Evolutionary conservation across 768 basidiomycete genomes (phyloP).

Genomic region (Naganishia randhawae): DNA sequence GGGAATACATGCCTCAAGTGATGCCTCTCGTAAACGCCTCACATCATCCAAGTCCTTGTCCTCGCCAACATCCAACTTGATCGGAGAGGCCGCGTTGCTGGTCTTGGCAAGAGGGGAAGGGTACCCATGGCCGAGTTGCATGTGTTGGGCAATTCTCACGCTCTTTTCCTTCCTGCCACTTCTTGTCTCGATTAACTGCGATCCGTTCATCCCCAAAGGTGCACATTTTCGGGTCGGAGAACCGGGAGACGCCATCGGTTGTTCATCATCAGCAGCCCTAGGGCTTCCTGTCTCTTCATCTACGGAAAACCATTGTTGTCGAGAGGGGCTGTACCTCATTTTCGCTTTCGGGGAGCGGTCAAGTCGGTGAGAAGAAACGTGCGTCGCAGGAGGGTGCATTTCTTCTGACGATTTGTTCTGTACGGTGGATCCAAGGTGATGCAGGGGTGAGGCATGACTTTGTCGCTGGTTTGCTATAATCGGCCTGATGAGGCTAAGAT

Average conservation of each 20-base stretch:
- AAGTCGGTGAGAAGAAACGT: conserved; percentile 15
- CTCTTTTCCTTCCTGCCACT: not conserved
- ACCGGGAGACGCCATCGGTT: not conserved
- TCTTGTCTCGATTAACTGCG: not conserved
- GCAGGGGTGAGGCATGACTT: not conserved
- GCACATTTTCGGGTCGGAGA: not conserved
- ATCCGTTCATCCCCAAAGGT: conserved; percentile 1
- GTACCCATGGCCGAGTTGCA: not conserved
- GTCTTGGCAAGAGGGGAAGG: conserved; percentile 15
- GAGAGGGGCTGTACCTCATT: conserved; percentile 25
- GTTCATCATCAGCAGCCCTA: not conserved
- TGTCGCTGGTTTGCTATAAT: not conserved
- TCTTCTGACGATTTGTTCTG: not conserved
- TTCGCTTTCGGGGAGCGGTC: conserved; percentile 22
- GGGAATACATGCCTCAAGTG: conserved; percentile 7
- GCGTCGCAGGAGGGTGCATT: conserved; percentile 4
- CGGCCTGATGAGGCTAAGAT: not conserved
- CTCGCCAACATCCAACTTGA: not conserved
- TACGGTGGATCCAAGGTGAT: not conserved
- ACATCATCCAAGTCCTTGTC: conserved; percentile 21
- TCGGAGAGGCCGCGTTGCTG: not conserved
- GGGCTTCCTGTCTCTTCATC: conserved; percentile 9
- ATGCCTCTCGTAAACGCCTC: conserved; percentile 12
- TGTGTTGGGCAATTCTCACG: not conserved
- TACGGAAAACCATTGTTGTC: conserved; percentile 18